A percentile compares a stretch with the other conserved stretches of the same genome.
Conservation (phyloP, 371 early-diverging fungal genomes). For the Circinella umbellata region DNA sequence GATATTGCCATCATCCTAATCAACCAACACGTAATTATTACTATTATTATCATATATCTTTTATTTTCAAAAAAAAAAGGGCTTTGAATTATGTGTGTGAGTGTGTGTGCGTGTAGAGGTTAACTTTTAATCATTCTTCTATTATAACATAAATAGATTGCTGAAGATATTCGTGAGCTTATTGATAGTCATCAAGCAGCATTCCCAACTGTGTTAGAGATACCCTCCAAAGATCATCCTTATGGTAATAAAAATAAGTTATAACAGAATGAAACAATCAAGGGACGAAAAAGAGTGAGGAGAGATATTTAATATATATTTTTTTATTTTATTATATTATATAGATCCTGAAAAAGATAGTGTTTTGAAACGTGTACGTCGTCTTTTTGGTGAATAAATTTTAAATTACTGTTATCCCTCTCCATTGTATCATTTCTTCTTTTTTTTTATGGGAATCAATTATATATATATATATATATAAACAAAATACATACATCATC, state of each 20-base stretch:
- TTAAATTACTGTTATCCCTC: neutral
- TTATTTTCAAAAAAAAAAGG: neutral
- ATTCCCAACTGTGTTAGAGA: conserved; percentile 97
- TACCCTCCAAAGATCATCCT: conserved; percentile 99
- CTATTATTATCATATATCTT: neutral
- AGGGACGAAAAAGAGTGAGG: conserved; percentile 8
- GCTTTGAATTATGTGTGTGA: too few species aligned
- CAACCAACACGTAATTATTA: conserved; percentile 85
- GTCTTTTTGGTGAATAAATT: conserved; percentile 83
- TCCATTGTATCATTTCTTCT: neutral
- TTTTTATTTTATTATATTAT: conserved; percentile 6
- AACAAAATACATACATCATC: too few species aligned
- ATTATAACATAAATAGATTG: conserved; percentile 65
- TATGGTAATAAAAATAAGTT: conserved; percentile 60
- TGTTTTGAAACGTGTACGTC: conserved; percentile 94
- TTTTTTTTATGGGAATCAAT: neutral
- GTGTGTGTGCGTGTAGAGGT: too few species aligned
- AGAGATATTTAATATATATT: neutral
- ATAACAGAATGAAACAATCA: conserved; percentile 23
- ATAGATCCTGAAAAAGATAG: conserved; percentile 89
- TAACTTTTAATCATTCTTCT: too few species aligned
- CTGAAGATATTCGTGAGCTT: conserved; percentile 89
- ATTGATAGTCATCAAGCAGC: conserved; percentile 91
- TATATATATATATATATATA: conserved; percentile 9
- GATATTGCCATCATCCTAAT: conserved; percentile 98